These are phyloP conservation scores for Lathyrus sativus DNA, from an alignment of 306 rosid genomes.

Conservation along the genomic window DNA sequence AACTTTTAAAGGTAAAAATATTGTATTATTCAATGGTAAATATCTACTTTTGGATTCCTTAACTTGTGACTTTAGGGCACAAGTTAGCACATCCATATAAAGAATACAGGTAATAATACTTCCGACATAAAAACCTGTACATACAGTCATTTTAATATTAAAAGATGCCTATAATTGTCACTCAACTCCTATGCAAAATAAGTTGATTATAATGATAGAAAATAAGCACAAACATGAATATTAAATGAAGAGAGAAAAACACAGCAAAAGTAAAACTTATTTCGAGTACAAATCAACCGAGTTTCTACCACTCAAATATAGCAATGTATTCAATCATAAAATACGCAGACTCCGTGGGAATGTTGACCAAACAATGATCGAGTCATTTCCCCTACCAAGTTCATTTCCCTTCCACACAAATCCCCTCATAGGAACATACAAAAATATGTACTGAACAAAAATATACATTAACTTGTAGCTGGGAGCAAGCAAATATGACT, in stretches of 20 bases:
- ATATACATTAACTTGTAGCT: background rate
- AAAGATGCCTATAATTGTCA: background rate
- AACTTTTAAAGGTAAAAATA: too few species aligned
- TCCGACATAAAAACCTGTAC: background rate
- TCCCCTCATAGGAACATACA: background rate
- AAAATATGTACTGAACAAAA: too few species aligned
- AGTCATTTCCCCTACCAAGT: background rate
- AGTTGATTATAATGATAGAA: background rate
- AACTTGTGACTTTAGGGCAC: too few species aligned
- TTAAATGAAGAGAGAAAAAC: background rate
- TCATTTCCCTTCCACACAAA: background rate
- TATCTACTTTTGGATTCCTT: too few species aligned
- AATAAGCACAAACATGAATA: background rate
- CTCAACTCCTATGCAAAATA: background rate
- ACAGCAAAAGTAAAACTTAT: conserved; percentile 1
- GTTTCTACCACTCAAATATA: background rate
- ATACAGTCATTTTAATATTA: background rate
- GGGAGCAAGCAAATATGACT: background rate
- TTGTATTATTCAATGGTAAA: too few species aligned
- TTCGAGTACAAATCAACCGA: background rate
- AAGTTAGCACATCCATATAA: too few species aligned
- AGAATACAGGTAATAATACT: conserved; percentile 6
- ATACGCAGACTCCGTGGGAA: background rate
- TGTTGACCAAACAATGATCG: background rate
- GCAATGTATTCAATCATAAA: background rate